Percentiles rank a stretch among this genome's conserved stretches.
Evolutionary conservation across 495 filamentous ascomycete genomes (phyloP).

Genomic region (Oidiodendron maius): DNA sequence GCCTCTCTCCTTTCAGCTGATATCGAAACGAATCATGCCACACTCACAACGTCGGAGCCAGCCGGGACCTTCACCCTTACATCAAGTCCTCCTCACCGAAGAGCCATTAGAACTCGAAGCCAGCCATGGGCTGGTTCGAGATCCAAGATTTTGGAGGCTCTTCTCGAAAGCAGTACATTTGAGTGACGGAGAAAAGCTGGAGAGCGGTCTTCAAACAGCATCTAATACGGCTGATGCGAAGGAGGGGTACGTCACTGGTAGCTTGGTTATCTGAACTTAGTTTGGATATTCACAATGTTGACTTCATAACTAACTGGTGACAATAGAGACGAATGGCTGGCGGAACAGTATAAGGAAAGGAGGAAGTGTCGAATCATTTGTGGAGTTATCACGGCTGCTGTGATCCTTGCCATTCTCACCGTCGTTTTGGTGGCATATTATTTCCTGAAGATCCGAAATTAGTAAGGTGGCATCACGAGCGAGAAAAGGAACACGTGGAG

Average conservation of each 20-base stretch:
- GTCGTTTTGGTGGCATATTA: slow-evolving; percentile 14
- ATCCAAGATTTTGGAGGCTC: slow-evolving; percentile 58
- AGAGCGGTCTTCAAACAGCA: not conserved
- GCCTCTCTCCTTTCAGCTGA: not conserved
- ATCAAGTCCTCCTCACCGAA: slow-evolving; percentile 19
- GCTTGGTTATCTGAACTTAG: not conserved
- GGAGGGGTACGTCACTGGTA: slow-evolving; percentile 2
- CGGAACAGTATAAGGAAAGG: slow-evolving; percentile 19
- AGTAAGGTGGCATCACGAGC: not conserved
- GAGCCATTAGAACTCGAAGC: slow-evolving; percentile 15
- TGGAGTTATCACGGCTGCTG: slow-evolving; percentile 9
- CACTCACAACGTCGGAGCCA: slow-evolving; percentile 7
- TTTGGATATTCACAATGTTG: not conserved
- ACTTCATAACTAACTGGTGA: not conserved
- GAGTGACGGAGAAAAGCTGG: slow-evolving; percentile 12
- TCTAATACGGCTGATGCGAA: slow-evolving; percentile 10
- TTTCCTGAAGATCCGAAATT: slow-evolving; percentile 3
- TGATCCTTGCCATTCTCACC: slow-evolving; percentile 7
- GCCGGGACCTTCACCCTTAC: slow-evolving; percentile 18
- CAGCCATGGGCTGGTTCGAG: slow-evolving; percentile 40
- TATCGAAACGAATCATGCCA: not conserved
- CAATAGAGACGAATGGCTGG: slow-evolving; percentile 18
- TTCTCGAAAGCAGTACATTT: slow-evolving; percentile 24
- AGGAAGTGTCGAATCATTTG: slow-evolving; percentile 14
- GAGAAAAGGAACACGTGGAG: not conserved